Conservation (phyloP, 106 monocot genomes). For the Dioscorea zingiberensis region DNA sequence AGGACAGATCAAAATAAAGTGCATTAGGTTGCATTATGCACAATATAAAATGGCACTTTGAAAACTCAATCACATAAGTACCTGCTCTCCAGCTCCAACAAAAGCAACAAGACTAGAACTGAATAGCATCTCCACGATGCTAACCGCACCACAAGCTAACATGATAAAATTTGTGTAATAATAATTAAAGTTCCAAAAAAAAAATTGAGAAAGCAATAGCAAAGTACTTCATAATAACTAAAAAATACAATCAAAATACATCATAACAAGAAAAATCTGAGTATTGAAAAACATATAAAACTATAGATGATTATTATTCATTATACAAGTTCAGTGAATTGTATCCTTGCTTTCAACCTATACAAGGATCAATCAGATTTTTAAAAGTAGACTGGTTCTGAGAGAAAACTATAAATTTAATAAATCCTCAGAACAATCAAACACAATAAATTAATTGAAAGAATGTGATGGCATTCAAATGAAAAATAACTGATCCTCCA, state of each 20-base stretch:
- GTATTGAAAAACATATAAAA: neutral
- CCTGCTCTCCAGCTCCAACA: conserved; percentile 95
- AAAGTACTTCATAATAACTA: neutral
- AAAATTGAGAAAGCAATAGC: neutral
- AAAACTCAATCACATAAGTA: conserved; percentile 13
- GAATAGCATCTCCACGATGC: conserved; percentile 90
- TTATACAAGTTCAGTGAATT: too few species aligned
- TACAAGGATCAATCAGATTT: too few species aligned
- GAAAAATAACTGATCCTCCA: too few species aligned
- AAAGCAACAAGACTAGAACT: conserved; percentile 75
- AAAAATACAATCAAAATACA: neutral
- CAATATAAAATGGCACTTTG: neutral
- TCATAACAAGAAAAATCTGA: neutral
- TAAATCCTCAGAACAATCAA: too few species aligned
- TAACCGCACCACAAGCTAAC: conserved; percentile 77
- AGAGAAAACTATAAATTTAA: too few species aligned
- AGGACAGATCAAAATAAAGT: conserved; percentile 8
- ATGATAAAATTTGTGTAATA: conserved; percentile 4
- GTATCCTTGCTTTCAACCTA: too few species aligned
- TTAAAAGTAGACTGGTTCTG: too few species aligned
- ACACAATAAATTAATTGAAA: too few species aligned
- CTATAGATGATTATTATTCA: too few species aligned
- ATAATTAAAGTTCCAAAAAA: neutral
- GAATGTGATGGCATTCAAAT: too few species aligned
- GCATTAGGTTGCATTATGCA: neutral